Evolutionary conservation across 2,329 filamentous ascomycete genomes (phyloP).

Genomic region (Cladophialophora yegresii): DNA sequence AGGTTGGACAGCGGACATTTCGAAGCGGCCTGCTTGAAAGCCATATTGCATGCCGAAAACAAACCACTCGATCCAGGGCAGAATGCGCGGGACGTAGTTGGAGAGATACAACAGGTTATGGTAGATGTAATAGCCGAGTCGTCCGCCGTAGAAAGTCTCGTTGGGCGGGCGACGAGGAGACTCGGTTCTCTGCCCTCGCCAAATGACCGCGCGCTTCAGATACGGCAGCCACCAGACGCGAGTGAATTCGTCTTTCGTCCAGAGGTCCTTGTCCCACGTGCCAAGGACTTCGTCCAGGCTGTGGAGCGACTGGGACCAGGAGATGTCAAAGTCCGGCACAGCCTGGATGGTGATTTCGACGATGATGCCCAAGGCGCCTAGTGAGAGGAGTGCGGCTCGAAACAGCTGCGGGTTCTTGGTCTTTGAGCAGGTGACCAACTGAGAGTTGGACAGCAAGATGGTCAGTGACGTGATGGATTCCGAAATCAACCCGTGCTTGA

Average conservation of each 20-base stretch:
- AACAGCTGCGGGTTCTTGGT: slow-evolving; percentile 76
- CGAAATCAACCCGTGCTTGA: slow-evolving; percentile 79
- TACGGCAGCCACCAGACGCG: slow-evolving; percentile 98
- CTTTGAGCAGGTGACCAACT: slow-evolving; percentile 67
- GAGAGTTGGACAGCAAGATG: slow-evolving; percentile 80
- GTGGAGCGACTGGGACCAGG: slow-evolving; percentile 80
- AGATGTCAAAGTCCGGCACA: slow-evolving; percentile 76
- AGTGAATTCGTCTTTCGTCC: slow-evolving; percentile 84
- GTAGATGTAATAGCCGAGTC: slow-evolving; percentile 83
- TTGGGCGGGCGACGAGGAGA: slow-evolving; percentile 62
- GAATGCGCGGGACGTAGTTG: slow-evolving; percentile 73
- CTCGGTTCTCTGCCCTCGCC: slow-evolving; percentile 79
- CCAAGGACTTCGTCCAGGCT: slow-evolving; percentile 68
- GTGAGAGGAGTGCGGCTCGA: slow-evolving; percentile 79
- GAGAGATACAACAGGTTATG: slow-evolving; percentile 83
- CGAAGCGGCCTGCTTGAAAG: slow-evolving; percentile 67
- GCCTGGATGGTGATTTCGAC: slow-evolving; percentile 84
- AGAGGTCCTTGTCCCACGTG: slow-evolving; percentile 72
- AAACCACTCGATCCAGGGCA: slow-evolving; percentile 93
- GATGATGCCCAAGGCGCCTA: slow-evolving; percentile 88
- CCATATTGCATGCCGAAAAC: slow-evolving; percentile 98
- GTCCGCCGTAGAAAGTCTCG: slow-evolving; percentile 76
- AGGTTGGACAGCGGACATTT: slow-evolving; percentile 74
- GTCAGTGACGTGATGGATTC: slow-evolving; percentile 73
- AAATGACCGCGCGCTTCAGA: slow-evolving; percentile 81